Evolutionary conservation across 805 yeast genomes (phyloP), one percentile per base, ranked within the genome.

Genomic region (Sporopachydermia quercuum): DNA sequence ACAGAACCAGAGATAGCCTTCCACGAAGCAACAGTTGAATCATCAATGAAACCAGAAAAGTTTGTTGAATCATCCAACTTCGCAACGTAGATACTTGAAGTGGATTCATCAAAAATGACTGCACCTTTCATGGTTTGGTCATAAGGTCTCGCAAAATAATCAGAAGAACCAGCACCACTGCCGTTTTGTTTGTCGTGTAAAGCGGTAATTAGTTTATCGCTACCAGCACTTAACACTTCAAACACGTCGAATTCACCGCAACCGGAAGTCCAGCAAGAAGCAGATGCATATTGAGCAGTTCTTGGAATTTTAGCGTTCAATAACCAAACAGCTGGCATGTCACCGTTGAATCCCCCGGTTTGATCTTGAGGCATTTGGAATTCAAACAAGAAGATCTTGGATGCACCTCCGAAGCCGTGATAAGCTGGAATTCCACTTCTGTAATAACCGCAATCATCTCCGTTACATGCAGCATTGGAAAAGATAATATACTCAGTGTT

Each of bases 281-380:
- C 58, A 44, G 66, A 66, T 60, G 96, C 96, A 64, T 91, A 91
- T 66, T 91, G 97, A 54, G 78, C 64, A 49, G 96, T 87, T 71
- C 98, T 84, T 64, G 98, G 96, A 56, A 87, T 78, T 69, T 83
- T 82, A 46, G 95, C 95, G 61, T 87, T 87, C 59, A 87, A 74
- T 61, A 87, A 67, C 97, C 97, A 87, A 52, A 87, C 72, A 46
- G 98, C 97, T 49, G 98, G 98, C 97, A 91, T 89, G 61, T 91
- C 96, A 54, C 70, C 70, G 70, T 87, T 86, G 53, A 54, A 58
- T 23, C 66, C 54, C 27, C 68, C 54, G 39, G 66, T 60, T 37
- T 53, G 36, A 49, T 74, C 86, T 43, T 71, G 56, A 47, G 98
- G 98, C 98, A 91, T 91, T 57, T 70, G 66, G 65, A 91, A 91